Conservation (phyloP, 164 flowering plant species). For the Amborella trichopoda region DNA sequence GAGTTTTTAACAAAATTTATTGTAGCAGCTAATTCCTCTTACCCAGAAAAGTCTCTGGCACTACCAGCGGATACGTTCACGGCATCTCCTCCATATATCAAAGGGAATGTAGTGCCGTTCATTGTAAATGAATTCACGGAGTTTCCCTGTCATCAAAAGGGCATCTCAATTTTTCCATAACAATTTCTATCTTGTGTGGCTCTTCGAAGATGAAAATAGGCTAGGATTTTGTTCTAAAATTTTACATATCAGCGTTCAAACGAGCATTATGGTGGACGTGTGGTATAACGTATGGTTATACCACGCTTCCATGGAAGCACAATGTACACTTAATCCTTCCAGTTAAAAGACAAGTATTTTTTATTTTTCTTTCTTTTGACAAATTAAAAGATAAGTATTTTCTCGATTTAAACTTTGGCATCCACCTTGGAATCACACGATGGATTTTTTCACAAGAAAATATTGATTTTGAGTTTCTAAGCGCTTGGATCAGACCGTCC, state of each 20-base stretch:
- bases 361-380: too few species aligned
- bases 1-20: too few species aligned
- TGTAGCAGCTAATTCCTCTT: too few species aligned
- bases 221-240: background rate
- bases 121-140: conserved; percentile 26
- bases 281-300: conserved; percentile 11
- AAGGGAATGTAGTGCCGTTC: conserved; percentile 20
- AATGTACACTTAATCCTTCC: too few species aligned
- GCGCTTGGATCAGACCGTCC: too few species aligned
- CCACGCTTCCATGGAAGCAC: conserved; percentile 14
- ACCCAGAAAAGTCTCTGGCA: background rate
- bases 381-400: too few species aligned
- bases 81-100: conserved; percentile 37
- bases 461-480: too few species aligned
- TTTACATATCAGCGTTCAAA: background rate
- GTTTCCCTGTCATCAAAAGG: conserved; percentile 15
- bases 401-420: too few species aligned
- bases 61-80: conserved; percentile 24
- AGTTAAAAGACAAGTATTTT: too few species aligned
- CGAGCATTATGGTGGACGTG: background rate
- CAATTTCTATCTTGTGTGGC: too few species aligned
- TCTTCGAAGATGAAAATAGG: background rate
- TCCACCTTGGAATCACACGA: too few species aligned
- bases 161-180: background rate
- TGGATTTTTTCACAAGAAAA: too few species aligned